These are phyloP conservation scores for Erigeron canadensis DNA, from an alignment of 129 eudicot species.

Conservation along the genomic window DNA sequence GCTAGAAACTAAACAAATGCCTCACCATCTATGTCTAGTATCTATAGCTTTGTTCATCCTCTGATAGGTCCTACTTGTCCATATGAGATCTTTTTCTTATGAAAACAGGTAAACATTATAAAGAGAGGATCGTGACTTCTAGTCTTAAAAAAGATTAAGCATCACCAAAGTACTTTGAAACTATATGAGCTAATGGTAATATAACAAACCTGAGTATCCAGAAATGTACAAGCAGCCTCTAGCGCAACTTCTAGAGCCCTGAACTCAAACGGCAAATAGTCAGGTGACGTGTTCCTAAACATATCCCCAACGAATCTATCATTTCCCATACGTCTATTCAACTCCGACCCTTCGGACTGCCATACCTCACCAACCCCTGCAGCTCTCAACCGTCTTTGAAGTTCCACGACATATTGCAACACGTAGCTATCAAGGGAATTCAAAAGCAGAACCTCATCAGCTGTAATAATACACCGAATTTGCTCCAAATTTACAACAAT, in stretches of 20 bases:
- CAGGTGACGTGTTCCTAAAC: slow-evolving; percentile 70
- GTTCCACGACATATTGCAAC: slow-evolving; percentile 85
- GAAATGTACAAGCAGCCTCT: slow-evolving; percentile 95
- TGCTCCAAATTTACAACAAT: slow-evolving; percentile 98
- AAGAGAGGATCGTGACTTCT: neutral
- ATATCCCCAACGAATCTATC: slow-evolving; percentile 49
- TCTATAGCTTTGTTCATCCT: slow-evolving; percentile 10
- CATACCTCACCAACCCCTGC: slow-evolving; percentile 63
- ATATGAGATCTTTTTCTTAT: neutral
- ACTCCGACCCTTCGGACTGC: slow-evolving; percentile 65
- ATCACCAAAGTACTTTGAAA: neutral
- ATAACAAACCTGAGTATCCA: slow-evolving; percentile 84
- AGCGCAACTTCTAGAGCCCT: slow-evolving; percentile 97
- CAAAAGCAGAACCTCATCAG: slow-evolving; percentile 88
- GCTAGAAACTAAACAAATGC: slow-evolving; percentile 6
- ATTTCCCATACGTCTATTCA: slow-evolving; percentile 49
- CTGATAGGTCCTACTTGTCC: slow-evolving; percentile 5
- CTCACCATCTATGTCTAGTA: neutral
- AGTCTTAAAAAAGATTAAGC: slow-evolving; percentile 9
- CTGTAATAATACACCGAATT: slow-evolving; percentile 96
- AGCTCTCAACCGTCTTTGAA: slow-evolving; percentile 71
- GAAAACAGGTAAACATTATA: neutral
- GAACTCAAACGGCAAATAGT: slow-evolving; percentile 95
- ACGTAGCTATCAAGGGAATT: slow-evolving; percentile 92
- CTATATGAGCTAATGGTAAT: neutral